Conservation (phyloP, 1,284 basidiomycete species). For the Wallemia ichthyophaga region DNA sequence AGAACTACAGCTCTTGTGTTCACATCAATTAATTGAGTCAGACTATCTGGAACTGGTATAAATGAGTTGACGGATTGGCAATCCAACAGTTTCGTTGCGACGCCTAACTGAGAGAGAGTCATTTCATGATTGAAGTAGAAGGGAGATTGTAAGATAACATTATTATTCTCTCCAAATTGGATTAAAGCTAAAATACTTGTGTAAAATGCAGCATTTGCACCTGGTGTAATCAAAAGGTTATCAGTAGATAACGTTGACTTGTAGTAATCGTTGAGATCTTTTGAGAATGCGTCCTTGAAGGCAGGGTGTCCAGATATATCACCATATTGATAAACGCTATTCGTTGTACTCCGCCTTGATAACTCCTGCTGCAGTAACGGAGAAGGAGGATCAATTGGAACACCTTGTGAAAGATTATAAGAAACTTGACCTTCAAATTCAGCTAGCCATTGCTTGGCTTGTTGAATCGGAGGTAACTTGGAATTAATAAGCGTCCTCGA, state of each 20-base stretch:
- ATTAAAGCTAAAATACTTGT: conserved; percentile 24
- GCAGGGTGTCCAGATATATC: not conserved
- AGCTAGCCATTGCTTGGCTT: not conserved
- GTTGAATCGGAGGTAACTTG: not conserved
- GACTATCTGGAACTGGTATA: conserved; percentile 25
- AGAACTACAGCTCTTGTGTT: conserved; percentile 39
- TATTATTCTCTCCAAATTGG: conserved; percentile 46
- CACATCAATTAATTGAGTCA: conserved; percentile 23
- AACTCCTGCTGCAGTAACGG: conserved; percentile 24
- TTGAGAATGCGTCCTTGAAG: not conserved
- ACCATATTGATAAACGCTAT: conserved; percentile 6
- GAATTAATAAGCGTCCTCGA: not conserved
- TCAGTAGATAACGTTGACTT: not conserved
- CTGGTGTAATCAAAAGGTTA: not conserved
- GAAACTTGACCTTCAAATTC: not conserved
- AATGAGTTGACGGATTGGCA: conserved; percentile 23
- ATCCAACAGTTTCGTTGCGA: not conserved
- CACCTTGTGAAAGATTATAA: conserved; percentile 33
- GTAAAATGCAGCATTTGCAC: conserved; percentile 32
- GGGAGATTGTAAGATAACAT: conserved; percentile 6
- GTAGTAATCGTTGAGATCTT: not conserved
- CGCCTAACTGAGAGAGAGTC: conserved; percentile 6
- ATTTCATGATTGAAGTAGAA: conserved; percentile 5
- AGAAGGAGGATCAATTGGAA: conserved; percentile 35
- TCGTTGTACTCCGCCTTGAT: conserved; percentile 20